A percentile compares a stretch with the other conserved stretches of the same genome.
phyloP scores from a whole-genome alignment of 176 grass and related monocot genomes.

The Hordeum marinum region DNA sequence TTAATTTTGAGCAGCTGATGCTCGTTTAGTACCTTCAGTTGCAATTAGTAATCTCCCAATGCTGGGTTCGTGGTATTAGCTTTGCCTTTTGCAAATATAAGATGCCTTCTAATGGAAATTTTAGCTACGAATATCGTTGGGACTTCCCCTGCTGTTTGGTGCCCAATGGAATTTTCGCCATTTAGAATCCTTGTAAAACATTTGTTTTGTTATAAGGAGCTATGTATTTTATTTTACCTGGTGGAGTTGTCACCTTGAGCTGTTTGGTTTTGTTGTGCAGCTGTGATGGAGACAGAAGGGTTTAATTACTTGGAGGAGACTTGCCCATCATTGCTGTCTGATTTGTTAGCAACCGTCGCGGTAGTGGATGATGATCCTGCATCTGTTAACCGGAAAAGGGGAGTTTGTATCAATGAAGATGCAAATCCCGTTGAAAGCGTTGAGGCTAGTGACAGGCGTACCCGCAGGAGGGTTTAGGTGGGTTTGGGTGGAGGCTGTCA shows the following conservation, averaged over 20 bases:
- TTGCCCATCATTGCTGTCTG: slow-evolving; percentile 64
- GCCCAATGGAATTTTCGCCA: not conserved
- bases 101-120: not conserved
- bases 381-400: slow-evolving; percentile 53
- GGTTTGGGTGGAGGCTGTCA: slow-evolving; percentile 31
- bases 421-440: slow-evolving; percentile 36
- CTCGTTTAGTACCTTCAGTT: not conserved
- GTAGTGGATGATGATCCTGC: slow-evolving; percentile 51
- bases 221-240: not conserved
- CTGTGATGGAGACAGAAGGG: slow-evolving; percentile 85
- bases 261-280: slow-evolving; percentile 41
- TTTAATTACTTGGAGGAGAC: slow-evolving; percentile 87
- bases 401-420: slow-evolving; percentile 36
- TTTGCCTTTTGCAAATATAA: not conserved
- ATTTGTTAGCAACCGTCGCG: slow-evolving; percentile 77
- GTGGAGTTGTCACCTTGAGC: slow-evolving; percentile 23
- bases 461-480: slow-evolving; percentile 57
- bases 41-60: not conserved
- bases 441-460: slow-evolving; percentile 50
- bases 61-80: not conserved
- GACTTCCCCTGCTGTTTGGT: not conserved
- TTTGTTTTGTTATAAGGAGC: not conserved
- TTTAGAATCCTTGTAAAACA: not conserved
- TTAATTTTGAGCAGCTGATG: not conserved
- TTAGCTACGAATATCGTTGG: not conserved